Evolutionary conservation across 1,139 yeast genomes (phyloP).

Genomic region (Yamadazyma spencermartinsiae): DNA sequence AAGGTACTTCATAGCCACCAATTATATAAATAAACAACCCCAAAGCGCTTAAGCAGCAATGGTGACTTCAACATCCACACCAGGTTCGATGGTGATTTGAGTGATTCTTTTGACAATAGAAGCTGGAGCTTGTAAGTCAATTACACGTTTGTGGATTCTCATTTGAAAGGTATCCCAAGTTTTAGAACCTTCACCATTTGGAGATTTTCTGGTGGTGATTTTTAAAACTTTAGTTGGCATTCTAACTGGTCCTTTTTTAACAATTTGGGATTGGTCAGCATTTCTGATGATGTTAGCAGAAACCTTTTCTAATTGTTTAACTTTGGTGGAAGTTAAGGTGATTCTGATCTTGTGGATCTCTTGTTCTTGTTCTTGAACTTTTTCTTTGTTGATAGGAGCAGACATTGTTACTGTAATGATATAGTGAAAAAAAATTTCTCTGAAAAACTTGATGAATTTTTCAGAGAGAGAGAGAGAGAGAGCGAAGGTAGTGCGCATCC

Average conservation of each 20-base stretch:
- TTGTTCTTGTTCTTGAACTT: constrained; percentile 74
- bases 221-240: constrained; percentile 99
- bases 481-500: too few species aligned
- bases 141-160: constrained; percentile 99
- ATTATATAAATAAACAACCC: not conserved
- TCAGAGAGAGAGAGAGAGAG: not conserved
- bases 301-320: constrained; percentile 93
- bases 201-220: constrained; percentile 99
- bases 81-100: constrained; percentile 78
- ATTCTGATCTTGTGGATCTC: constrained; percentile 97
- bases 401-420: constrained; percentile 56
- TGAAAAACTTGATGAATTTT: constrained; percentile 14
- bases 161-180: constrained; percentile 99
- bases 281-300: constrained; percentile 87
- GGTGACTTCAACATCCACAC: constrained; percentile 45
- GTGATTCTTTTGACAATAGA: constrained; percentile 93
- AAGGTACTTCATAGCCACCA: not conserved
- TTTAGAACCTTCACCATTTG: constrained; percentile 99
- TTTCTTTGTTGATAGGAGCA: constrained; percentile 79
- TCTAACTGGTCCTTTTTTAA: constrained; percentile 99
- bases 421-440: constrained; percentile 9
- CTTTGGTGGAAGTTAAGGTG: constrained; percentile 98
- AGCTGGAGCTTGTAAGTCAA: constrained; percentile 98
- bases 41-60: constrained; percentile 33
- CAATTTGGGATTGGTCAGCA: constrained; percentile 79